phyloP scores from a whole-genome alignment of 805 yeast species.

The Saccharomycopsis sp. region DNA sequence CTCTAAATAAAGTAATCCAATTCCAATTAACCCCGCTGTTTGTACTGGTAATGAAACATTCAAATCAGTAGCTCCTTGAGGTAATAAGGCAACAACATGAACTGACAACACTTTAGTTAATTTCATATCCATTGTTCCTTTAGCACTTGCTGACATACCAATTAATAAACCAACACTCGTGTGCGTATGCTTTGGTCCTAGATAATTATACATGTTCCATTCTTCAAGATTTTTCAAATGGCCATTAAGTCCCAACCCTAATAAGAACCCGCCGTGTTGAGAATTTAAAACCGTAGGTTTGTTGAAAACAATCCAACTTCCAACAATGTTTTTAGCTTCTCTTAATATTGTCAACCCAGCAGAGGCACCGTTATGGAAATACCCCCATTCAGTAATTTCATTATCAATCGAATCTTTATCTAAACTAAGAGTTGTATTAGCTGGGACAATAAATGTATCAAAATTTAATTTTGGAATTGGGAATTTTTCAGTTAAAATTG shows the following conservation, averaged over 20 bases:
- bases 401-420: conserved; percentile 48
- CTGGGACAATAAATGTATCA: conserved; percentile 58
- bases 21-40: conserved; percentile 84
- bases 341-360: conserved; percentile 73
- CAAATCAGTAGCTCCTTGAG: conserved; percentile 83
- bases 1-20: conserved; percentile 75
- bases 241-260: conserved; percentile 89
- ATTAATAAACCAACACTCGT: conserved; percentile 82
- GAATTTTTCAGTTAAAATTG: conserved; percentile 78
- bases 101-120: conserved; percentile 87
- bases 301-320: conserved; percentile 89
- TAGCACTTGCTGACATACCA: conserved; percentile 88
- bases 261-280: conserved; percentile 90
- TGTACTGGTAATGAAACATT: conserved; percentile 80
- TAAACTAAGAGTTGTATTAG: conserved; percentile 53
- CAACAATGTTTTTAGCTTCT: conserved; percentile 62
- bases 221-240: conserved; percentile 79
- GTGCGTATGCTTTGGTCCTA: conserved; percentile 80
- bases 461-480: conserved; percentile 73
- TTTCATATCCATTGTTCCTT: conserved; percentile 78
- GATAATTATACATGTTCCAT: conserved; percentile 91
- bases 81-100: conserved; percentile 85
- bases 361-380: conserved; percentile 87
- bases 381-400: conserved; percentile 65
- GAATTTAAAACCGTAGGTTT: conserved; percentile 65